Evolutionary conservation across 2,329 filamentous ascomycete species (phyloP).

Genomic region (Trichoderma harzianum): DNA sequence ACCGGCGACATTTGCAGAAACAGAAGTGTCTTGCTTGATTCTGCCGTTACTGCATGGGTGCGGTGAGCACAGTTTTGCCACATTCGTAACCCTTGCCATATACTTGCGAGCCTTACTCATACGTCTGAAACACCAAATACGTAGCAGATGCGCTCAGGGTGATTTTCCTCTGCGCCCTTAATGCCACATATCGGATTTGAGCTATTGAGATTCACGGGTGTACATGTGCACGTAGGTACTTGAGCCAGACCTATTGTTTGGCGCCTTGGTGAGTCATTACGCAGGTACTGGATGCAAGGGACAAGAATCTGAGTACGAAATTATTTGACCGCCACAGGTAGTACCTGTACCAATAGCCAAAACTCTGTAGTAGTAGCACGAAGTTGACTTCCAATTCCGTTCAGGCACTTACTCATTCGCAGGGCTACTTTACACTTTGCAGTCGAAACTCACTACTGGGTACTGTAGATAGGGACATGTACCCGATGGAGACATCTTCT

Average conservation of each 20-base stretch:
- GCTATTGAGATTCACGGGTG: neutral
- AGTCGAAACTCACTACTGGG: neutral
- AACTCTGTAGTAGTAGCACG: neutral
- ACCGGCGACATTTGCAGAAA: neutral
- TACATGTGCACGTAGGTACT: too few species aligned
- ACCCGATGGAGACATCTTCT: neutral
- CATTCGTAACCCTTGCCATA: neutral
- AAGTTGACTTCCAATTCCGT: neutral
- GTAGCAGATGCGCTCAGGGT: neutral
- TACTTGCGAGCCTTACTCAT: neutral
- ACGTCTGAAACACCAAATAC: neutral
- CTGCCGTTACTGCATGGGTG: neutral
- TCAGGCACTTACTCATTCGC: neutral
- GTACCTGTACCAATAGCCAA: neutral
- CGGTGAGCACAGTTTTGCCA: neutral
- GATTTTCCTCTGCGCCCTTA: neutral
- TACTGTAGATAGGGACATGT: neutral
- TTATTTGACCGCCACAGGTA: neutral
- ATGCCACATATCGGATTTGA: neutral
- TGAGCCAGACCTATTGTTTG: neutral
- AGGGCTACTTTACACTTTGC: neutral
- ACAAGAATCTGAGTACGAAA: neutral
- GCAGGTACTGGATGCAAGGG: neutral
- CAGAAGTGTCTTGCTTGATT: neutral
- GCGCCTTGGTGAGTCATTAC: neutral